Evolutionary conservation across 805 yeast genomes (phyloP), one percentile per base, ranked within the genome.

Genomic region (Hagleromyces aurorensis): DNA sequence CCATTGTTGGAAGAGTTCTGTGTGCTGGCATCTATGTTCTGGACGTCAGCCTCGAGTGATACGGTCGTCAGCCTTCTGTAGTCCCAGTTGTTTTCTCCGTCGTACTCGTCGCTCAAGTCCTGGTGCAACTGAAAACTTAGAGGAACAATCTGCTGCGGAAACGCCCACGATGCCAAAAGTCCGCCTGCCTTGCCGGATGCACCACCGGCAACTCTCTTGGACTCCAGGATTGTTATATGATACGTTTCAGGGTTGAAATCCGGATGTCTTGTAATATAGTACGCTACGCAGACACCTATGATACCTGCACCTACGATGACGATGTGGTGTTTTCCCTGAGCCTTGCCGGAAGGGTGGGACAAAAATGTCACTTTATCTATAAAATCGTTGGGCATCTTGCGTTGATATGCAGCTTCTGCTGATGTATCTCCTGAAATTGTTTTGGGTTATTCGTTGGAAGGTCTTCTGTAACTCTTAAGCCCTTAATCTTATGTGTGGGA

Each of bases 111-210:
- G 6, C 94, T 72, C 25, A 89, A 66, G 36, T 86, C 79, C 48
- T 79, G 84, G 60, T 89, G 98, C 38, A 89, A 65, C 40, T 72
- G 70, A 60, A 86, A 91, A 27, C 93, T 78, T 32, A 89, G 64
- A 0, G 94, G 91, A 6, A 86, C 97, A 29, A 89, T 74, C 55
- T 84, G 95, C 45, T 80, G 86, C 1, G 98, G 98, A 57, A 91
- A 91, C 0, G 97, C 97, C 94, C 96, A 87, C 13, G 82, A 69
- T 1, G 97, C 96, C 29, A 89, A 60, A 28, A 89, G 65, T 0
- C 98, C 98, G 25, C 97, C 98, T 5, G 98, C 97, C 48, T 89
- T 91, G 32, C 98, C 98, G 23, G 85, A 73, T 12, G 98, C 97
- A 27, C 96, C 97, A 30, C 96, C 94, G 0, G 97, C 98, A 5